Conservation (phyloP, 2,329 filamentous ascomycete species). For the Ilyonectria mors-panacis region DNA sequence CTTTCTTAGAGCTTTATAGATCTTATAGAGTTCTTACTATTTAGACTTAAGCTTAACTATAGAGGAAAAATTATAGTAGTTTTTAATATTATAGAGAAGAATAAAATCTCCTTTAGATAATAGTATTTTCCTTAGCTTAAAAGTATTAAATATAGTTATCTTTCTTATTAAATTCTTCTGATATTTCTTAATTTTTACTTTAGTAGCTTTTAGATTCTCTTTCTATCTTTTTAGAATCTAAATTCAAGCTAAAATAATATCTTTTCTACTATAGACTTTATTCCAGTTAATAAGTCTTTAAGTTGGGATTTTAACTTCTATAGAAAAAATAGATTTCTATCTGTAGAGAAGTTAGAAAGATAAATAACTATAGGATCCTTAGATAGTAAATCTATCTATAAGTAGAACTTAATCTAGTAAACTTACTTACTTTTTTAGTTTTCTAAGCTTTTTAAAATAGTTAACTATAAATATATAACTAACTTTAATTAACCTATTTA, state of each 20-base stretch:
- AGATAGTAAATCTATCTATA: neutral
- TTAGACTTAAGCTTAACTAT: neutral
- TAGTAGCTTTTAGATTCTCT: neutral
- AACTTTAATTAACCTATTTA: too few relatives aligned
- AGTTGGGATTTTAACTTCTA: too few relatives aligned
- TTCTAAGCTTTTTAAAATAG: too few relatives aligned
- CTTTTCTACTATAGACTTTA: neutral
- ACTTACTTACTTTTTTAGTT: too few relatives aligned
- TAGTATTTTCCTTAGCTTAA: neutral
- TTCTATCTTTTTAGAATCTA: neutral
- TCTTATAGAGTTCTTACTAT: neutral
- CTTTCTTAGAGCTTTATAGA: neutral
- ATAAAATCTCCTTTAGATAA: neutral
- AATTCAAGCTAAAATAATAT: neutral
- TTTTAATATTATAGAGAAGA: too few relatives aligned
- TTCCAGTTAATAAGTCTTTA: neutral
- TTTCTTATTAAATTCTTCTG: neutral
- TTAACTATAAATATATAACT: too few relatives aligned
- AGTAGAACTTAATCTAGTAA: neutral
- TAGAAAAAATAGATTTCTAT: neutral
- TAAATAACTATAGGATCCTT: neutral
- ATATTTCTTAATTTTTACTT: neutral
- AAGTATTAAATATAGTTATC: neutral
- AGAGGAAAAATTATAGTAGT: too few relatives aligned
- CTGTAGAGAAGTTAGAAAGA: neutral